These are phyloP conservation scores for Knoxdaviesia proteae DNA, from an alignment of 2,329 filamentous ascomycete species.

Conservation along the genomic window DNA sequence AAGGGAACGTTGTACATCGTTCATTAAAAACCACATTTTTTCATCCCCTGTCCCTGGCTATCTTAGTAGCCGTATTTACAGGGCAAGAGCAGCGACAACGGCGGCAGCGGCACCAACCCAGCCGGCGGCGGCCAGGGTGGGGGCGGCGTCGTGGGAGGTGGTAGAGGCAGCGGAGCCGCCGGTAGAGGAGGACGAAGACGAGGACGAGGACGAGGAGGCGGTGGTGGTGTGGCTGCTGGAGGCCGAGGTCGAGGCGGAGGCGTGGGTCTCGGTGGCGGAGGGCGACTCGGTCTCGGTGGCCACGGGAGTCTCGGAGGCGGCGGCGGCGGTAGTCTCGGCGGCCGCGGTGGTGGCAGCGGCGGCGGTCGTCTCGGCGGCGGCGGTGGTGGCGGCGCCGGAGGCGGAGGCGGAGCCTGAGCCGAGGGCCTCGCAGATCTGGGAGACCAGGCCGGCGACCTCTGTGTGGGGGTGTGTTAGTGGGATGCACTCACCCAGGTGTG, in stretches of 20 bases:
- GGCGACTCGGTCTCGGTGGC: not conserved
- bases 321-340: not conserved
- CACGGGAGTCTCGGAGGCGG: not conserved
- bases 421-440: slow-evolving; percentile 9
- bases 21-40: not conserved
- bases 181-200: slow-evolving; percentile 1
- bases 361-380: slow-evolving; percentile 3
- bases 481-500: no score
- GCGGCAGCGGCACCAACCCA: slow-evolving; percentile 12
- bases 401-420: slow-evolving; percentile 3
- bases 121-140: slow-evolving; percentile 9
- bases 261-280: not conserved
- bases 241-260: not conserved
- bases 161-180: slow-evolving; percentile 2
- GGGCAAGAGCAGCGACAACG: slow-evolving; percentile 11
- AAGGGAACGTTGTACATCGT: not conserved
- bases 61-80: slow-evolving; percentile 7
- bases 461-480: slow-evolving; percentile 3
- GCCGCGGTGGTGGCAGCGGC: slow-evolving; percentile 5
- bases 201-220: not conserved
- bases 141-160: slow-evolving; percentile 6
- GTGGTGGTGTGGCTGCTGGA: slow-evolving; percentile 1
- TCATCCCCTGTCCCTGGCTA: not conserved
- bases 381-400: slow-evolving; percentile 4
- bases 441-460: slow-evolving; percentile 8